Base-by-base conservation (phyloP, 2,329 filamentous ascomycete genomes). In the Cercospora sp. region DNA sequence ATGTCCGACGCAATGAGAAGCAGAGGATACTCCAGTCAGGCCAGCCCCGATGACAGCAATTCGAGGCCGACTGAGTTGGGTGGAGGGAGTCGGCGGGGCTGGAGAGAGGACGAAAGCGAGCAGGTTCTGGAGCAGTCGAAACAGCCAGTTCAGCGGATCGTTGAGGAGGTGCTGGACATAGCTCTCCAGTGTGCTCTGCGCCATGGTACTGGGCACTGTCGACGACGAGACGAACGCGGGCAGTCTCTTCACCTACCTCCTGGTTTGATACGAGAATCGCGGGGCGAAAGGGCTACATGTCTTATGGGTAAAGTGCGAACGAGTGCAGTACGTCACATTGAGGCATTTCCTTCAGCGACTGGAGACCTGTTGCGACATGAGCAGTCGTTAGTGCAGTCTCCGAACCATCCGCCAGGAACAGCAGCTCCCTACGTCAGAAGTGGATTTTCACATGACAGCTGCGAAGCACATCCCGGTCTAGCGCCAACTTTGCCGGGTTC, bases 1-100 rank as follows among this genome's bases (percentile, higher is more conserved):
- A 86, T 95, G 91, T 1, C 92, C 92, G 40, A 94, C 88, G 76
- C 91, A 93, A 77, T 96, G 92, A 1, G 91, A 88, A 0, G 93
- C 93, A 7, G 91, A 88, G 1, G 91, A 92, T 2, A 95, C 88
- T 45, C 87, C 87, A 3, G 92, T 95, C 65, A 96, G 83, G 7
- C 82, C 82, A 49, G 82, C 82, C 7, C 82, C 82, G 53, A 84
- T 81, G 65, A 84, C 75, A 59, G 82, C 82, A 61, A 84, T 82
- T 57, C 80, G 89, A 13, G 91, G 90, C 30, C 89, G 82, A 12
- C 81, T 81, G n/a, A 91, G 81, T 6, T 83, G 81, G 0, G 82
- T 79, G 69, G 85, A 82, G 0, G 88, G 86, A 2, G 85, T 83
- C 0, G 91, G 95, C 4, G 92, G 89, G 5, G 81, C 83, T 0